Conservation (phyloP, 2,329 filamentous ascomycete species). For the Xylariaceae sp. region DNA sequence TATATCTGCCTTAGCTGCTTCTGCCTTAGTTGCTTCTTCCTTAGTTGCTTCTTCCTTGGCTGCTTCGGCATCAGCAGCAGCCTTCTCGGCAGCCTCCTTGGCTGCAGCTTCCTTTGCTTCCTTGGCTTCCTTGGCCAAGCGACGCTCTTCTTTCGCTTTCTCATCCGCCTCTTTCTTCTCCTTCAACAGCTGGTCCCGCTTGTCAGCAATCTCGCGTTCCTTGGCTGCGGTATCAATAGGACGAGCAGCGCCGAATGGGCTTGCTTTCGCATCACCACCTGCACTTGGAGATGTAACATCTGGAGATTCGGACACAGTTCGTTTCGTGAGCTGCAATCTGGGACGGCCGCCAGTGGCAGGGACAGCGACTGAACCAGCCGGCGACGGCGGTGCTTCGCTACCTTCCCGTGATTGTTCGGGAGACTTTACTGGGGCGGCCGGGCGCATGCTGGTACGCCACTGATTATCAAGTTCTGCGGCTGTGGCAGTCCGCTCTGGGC, state of each 20-base stretch:
- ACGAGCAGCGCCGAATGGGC: slow-evolving; percentile 89
- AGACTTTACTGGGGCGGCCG: slow-evolving; percentile 71
- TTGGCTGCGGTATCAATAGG: slow-evolving; percentile 92
- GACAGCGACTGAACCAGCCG: slow-evolving; percentile 58
- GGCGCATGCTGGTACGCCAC: slow-evolving; percentile 91
- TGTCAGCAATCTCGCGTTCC: slow-evolving; percentile 91
- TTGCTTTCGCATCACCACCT: slow-evolving; percentile 78
- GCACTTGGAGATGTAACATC: slow-evolving; percentile 59
- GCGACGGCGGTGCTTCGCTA: slow-evolving; percentile 78
- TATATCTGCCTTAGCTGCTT: slow-evolving; percentile 21
- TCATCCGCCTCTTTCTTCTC: slow-evolving; percentile 90
- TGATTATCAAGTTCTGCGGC: slow-evolving; percentile 92
- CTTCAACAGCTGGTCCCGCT: slow-evolving; percentile 73
- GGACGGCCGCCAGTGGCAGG: slow-evolving; percentile 72
- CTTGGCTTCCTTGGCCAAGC: slow-evolving; percentile 70
- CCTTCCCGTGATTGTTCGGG: slow-evolving; percentile 73
- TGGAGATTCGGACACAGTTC: slow-evolving; percentile 80
- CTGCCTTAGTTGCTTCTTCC: slow-evolving; percentile 43
- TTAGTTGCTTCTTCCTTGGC: slow-evolving; percentile 34
- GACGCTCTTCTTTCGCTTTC: slow-evolving; percentile 79
- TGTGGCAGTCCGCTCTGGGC: slow-evolving; percentile 73
- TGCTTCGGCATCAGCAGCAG: slow-evolving; percentile 41
- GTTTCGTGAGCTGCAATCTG: slow-evolving; percentile 86
- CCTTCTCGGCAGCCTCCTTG: slow-evolving; percentile 58
- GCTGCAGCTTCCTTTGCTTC: no score